phyloP scores from a whole-genome alignment of 1,284 basidiomycete species.

The Pseudozyma hubeiensis region DNA sequence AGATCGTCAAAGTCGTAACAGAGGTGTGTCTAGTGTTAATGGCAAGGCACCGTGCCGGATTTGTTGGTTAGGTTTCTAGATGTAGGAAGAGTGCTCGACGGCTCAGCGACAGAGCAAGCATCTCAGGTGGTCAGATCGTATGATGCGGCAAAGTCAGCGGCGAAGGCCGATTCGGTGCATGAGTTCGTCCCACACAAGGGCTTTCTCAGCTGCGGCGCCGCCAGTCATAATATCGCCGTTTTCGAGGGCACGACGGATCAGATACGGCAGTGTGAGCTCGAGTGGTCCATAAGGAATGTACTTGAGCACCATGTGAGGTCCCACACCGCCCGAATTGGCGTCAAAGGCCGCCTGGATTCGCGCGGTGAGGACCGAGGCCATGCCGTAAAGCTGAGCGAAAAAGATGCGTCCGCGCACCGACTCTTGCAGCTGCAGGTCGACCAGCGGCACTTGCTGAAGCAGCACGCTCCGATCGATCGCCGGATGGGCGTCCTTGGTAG shows the following conservation, averaged over 20 bases:
- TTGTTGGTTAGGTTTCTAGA: background rate
- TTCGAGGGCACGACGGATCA: conserved; percentile 80
- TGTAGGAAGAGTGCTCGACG: too few relatives aligned
- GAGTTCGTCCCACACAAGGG: conserved; percentile 43
- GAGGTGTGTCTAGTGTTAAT: conserved; percentile 38
- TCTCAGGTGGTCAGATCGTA: too few relatives aligned
- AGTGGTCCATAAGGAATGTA: conserved; percentile 61
- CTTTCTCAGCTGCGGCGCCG: conserved; percentile 70
- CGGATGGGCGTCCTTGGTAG: conserved; percentile 25
- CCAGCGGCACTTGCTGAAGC: conserved; percentile 32
- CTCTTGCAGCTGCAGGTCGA: conserved; percentile 69
- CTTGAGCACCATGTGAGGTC: conserved; percentile 63
- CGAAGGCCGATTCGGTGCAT: conserved; percentile 46
- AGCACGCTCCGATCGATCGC: conserved; percentile 3
- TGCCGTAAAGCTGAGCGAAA: conserved; percentile 86
- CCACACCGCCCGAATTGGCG: conserved; percentile 75
- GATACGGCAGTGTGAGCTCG: conserved; percentile 77
- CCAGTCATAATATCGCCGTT: conserved; percentile 78
- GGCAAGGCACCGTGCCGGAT: conserved; percentile 49
- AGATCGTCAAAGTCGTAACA: background rate
- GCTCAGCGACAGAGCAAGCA: too few relatives aligned
- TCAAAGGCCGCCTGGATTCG: conserved; percentile 76
- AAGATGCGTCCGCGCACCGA: conserved; percentile 78
- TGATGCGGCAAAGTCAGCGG: conserved; percentile 11
- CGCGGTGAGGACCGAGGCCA: conserved; percentile 79